Evolutionary conservation across 2,329 filamentous ascomycete genomes (phyloP).

Genomic region (Sporothrix variecibatus): DNA sequence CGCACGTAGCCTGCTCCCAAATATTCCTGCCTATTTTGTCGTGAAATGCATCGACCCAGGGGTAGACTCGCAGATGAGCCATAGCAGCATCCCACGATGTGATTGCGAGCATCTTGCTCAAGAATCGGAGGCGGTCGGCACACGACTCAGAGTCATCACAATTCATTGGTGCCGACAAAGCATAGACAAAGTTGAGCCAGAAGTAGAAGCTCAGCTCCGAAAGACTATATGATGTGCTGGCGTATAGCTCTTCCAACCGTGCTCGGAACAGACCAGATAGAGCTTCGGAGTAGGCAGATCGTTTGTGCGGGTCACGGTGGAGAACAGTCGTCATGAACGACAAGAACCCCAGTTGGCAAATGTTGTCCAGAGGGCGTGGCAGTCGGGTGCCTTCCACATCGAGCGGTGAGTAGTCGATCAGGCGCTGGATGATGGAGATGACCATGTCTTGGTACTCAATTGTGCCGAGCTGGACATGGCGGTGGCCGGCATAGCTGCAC

Average conservation of each 20-base stretch:
- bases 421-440: slow-evolving; percentile 21
- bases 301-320: background rate
- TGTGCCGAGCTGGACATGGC: background rate
- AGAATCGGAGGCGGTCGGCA: background rate
- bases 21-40: background rate
- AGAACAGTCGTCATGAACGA: slow-evolving; percentile 15
- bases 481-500: slow-evolving; percentile 11
- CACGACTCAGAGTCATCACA: background rate
- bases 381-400: background rate
- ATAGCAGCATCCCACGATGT: background rate
- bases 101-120: background rate
- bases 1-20: background rate
- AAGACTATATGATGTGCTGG: too few relatives aligned
- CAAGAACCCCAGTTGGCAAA: slow-evolving; percentile 12
- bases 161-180: background rate
- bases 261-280: background rate
- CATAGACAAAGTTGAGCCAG: background rate
- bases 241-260: too few relatives aligned
- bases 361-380: background rate
- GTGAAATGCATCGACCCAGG: slow-evolving; percentile 15
- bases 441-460: slow-evolving; percentile 3
- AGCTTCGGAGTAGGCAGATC: background rate
- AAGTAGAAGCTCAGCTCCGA: background rate
- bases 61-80: background rate
- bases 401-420: slow-evolving; percentile 14